Evolutionary conservation across 345 rosid genomes (phyloP).

Genomic region (Sisymbrium altissimum): DNA sequence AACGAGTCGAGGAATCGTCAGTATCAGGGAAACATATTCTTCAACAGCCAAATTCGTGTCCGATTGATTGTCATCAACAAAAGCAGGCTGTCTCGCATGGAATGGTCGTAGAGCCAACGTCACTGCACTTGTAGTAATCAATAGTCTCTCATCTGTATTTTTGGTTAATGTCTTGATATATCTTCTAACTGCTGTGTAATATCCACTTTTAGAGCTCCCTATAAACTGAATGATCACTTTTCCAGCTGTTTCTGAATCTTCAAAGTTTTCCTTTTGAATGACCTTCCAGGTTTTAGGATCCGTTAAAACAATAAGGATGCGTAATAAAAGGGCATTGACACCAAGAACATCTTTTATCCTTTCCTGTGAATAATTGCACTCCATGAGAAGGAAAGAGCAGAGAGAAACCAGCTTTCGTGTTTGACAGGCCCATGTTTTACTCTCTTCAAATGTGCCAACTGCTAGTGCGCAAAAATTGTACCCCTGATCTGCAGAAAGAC

Average conservation of each 20-base stretch:
- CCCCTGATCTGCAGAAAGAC: constrained; percentile 53
- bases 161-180: constrained; percentile 50
- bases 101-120: constrained; percentile 86
- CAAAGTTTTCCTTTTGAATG: constrained; percentile 33
- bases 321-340: constrained; percentile 63
- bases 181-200: constrained; percentile 60
- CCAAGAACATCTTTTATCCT: constrained; percentile 42
- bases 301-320: constrained; percentile 60
- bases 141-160: constrained; percentile 59
- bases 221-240: constrained; percentile 55
- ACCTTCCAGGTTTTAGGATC: constrained; percentile 75
- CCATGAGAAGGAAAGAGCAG: constrained; percentile 58
- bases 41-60: constrained; percentile 42
- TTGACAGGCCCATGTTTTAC: constrained; percentile 69
- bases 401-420: constrained; percentile 60
- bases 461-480: constrained; percentile 67
- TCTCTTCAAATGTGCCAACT: constrained; percentile 56
- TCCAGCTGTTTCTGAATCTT: constrained; percentile 55
- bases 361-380: constrained; percentile 43
- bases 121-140: constrained; percentile 75
- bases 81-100: constrained; percentile 39
- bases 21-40: constrained; percentile 55
- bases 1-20: constrained; percentile 75
- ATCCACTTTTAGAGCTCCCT: constrained; percentile 65
- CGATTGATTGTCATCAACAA: constrained; percentile 25